Percentiles rank a stretch among this genome's conserved stretches.
phyloP scores from a whole-genome alignment of 192 early-diverging fungal species.

The Fimicolochytrium jonesii region DNA sequence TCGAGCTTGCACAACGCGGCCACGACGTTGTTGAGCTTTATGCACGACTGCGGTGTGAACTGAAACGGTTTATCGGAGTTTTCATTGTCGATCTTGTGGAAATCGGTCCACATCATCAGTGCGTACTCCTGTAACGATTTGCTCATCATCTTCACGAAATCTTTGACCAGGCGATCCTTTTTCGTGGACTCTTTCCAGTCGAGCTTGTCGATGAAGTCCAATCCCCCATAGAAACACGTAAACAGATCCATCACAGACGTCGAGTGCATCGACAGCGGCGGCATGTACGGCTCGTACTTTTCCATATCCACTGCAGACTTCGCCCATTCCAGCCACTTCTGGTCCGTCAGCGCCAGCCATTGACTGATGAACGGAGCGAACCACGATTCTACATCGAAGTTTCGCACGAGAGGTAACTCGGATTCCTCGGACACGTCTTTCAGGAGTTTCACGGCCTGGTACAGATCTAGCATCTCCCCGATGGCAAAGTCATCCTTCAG shows the following conservation, averaged over 20 bases:
- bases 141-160: conserved; percentile 61
- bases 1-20: conserved; percentile 34
- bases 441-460: conserved; percentile 25
- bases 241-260: conserved; percentile 78
- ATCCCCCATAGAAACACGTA: conserved; percentile 67
- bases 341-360: conserved; percentile 61
- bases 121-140: conserved; percentile 62
- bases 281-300: conserved; percentile 47
- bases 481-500: conserved; percentile 19
- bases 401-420: conserved; percentile 30
- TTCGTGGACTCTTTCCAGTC: conserved; percentile 60
- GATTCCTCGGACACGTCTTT: conserved; percentile 28
- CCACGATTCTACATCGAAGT: conserved; percentile 68
- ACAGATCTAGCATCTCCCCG: conserved; percentile 37
- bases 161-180: conserved; percentile 56
- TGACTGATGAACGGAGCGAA: conserved; percentile 66
- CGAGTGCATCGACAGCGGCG: conserved; percentile 54
- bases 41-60: conserved; percentile 32
- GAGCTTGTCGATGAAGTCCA: conserved; percentile 66
- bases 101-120: conserved; percentile 33
- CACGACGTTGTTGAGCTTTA: conserved; percentile 51
- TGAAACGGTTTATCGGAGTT: conserved; percentile 5
- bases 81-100: conserved; percentile 22
- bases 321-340: conserved; percentile 69
- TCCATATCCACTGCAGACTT: conserved; percentile 62